These are phyloP conservation scores for Medicago lupulina DNA, from an alignment of 306 rosid species.

Conservation along the genomic window DNA sequence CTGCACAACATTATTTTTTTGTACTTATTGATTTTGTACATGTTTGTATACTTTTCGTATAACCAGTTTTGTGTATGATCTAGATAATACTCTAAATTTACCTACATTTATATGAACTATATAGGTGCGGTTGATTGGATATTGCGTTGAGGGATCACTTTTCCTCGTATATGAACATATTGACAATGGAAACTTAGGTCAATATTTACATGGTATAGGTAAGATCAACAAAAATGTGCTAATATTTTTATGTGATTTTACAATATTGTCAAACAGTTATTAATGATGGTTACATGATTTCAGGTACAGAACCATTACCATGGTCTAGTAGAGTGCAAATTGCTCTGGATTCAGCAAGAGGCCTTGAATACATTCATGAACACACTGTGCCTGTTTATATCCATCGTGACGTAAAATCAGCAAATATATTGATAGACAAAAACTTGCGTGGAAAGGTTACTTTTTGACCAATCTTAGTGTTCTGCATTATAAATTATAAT, in stretches of 20 bases:
- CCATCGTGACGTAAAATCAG: conserved; percentile 90
- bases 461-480: background rate
- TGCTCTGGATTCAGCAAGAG: conserved; percentile 92
- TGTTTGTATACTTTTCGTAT: background rate
- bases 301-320: conserved; percentile 68
- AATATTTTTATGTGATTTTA: conserved; percentile 1
- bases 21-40: background rate
- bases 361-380: conserved; percentile 90
- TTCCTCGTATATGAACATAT: conserved; percentile 79
- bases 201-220: conserved; percentile 84
- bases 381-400: conserved; percentile 94
- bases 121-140: conserved; percentile 93
- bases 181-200: conserved; percentile 62
- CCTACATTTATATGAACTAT: conserved; percentile 25
- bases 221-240: conserved; percentile 34
- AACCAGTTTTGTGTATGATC: background rate
- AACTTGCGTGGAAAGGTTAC: conserved; percentile 77
- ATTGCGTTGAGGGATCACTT: conserved; percentile 82
- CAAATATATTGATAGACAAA: conserved; percentile 82
- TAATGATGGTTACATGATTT: conserved; percentile 32
- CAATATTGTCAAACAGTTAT: conserved; percentile 2
- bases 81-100: conserved; percentile 1
- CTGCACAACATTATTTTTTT: background rate
- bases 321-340: conserved; percentile 84
- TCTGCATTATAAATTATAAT: background rate